phyloP scores from a whole-genome alignment of 768 basidiomycete species.

The Suillus cothurnatus region DNA sequence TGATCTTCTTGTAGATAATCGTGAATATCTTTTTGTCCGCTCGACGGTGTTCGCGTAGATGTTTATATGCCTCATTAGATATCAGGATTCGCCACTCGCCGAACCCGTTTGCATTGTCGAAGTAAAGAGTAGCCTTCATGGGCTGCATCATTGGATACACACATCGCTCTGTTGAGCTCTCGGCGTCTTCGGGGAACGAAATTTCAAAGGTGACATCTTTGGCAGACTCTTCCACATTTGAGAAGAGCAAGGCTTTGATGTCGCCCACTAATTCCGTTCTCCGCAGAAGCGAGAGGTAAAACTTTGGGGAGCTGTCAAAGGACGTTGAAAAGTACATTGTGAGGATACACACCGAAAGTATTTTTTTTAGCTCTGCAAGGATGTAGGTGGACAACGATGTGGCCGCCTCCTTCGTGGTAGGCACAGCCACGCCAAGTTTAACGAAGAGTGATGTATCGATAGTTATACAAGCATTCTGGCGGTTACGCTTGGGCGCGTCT shows the following conservation, averaged over 20 bases:
- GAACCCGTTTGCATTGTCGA: conserved; percentile 58
- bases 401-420: conserved; percentile 26
- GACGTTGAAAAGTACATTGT: background rate
- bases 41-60: conserved; percentile 49
- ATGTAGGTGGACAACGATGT: conserved; percentile 18
- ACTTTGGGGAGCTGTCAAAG: conserved; percentile 16
- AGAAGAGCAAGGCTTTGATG: conserved; percentile 9
- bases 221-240: conserved; percentile 3
- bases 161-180: conserved; percentile 12
- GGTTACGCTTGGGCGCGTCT: conserved; percentile 25
- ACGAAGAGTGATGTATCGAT: conserved; percentile 34
- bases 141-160: conserved; percentile 53
- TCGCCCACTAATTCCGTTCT: conserved; percentile 15
- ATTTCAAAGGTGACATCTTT: background rate
- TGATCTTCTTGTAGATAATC: conserved; percentile 69
- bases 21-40: conserved; percentile 48
- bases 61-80: conserved; percentile 48
- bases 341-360: conserved; percentile 30
- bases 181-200: background rate
- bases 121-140: conserved; percentile 61
- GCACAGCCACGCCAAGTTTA: conserved; percentile 29
- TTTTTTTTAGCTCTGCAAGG: conserved; percentile 24
- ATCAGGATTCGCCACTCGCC: conserved; percentile 67
- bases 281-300: conserved; percentile 25
- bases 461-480: conserved; percentile 10